Evolutionary conservation across 78 protist species (phyloP), one percentile per base, ranked within the genome.

Genomic region (Monosiga brevicollis): DNA sequence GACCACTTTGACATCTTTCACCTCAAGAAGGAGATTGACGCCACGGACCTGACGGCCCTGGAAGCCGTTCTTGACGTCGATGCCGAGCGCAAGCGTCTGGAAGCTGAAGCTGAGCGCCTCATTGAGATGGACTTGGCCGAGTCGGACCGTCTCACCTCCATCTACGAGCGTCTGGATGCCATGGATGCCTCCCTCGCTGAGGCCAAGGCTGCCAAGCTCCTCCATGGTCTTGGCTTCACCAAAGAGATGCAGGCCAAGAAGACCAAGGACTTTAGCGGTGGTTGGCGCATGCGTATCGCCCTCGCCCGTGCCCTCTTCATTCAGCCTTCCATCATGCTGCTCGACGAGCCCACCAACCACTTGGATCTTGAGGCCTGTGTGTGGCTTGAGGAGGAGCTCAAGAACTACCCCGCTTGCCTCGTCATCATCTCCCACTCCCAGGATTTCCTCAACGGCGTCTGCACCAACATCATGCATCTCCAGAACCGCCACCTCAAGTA

Each of bases 241-340:
- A 90, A 83, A 35, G 87, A 90, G 87, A 92, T 86, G 85, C 84
- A 89, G 54, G 91, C 0, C 70, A 84, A 73, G 93, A 88, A 72
- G 84, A 92, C 94, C 74, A 83, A 73, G n/a, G 80, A 79, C 36
- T 89, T 94, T 75, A 73, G 85, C 82, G 98, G 97, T 29, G 97
- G 97, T 42, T 95, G 96, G 96, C 83, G 97, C 41, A 94, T 93
- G 94, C 89, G 99, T 49, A 79, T 93, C 25, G 88, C 97, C 29
- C 89, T 97, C 36, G 97, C 98, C 1, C 88, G 93, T 25, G 99
- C 98, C 1, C 89, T 97, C 37, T 94, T 96, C 39, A 87, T 87
- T 72, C 76, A 11, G 77, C 95, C 95, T 40, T 49, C 88, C 0
- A 37, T 91, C 0, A 83, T 95, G 2, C 84, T 95, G 42, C 90